Evolutionary conservation across 2,329 filamentous ascomycete genomes (phyloP).

Genomic region (Pseudocercospora fuligena): DNA sequence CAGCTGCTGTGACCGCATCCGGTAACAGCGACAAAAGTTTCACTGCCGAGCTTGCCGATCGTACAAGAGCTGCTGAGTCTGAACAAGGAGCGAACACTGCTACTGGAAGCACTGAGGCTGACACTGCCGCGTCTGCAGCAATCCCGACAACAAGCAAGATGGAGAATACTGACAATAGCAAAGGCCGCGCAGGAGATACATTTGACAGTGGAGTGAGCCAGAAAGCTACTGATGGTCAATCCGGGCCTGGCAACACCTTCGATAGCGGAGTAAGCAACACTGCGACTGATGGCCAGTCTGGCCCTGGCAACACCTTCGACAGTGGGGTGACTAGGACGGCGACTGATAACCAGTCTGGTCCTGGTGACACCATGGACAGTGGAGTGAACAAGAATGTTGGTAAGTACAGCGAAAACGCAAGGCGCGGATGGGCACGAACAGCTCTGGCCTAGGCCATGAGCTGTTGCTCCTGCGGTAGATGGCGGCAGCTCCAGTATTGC

Average conservation of each 20-base stretch:
- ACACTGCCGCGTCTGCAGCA: constrained; percentile 4
- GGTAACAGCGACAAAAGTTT: constrained; percentile 12
- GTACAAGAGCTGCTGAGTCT: constrained; percentile 10
- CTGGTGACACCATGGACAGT: background rate
- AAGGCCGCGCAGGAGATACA: background rate
- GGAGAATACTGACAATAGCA: background rate
- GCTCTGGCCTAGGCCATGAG: background rate
- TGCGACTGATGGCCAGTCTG: background rate
- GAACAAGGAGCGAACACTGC: background rate
- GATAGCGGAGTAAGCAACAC: background rate
- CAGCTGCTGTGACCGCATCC: constrained; percentile 17
- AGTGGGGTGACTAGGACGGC: background rate
- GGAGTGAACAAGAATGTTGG: background rate
- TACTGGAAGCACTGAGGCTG: background rate
- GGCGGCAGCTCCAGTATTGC: background rate
- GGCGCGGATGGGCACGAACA: background rate
- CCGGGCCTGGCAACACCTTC: background rate
- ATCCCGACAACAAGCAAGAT: background rate
- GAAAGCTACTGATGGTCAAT: background rate
- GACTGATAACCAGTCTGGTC: background rate
- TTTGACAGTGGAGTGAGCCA: background rate
- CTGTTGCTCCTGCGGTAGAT: background rate
- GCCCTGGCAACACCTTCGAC: constrained; percentile 5
- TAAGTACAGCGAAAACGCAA: background rate
- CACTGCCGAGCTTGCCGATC: constrained; percentile 22